Evolutionary conservation across 2,329 filamentous ascomycete genomes (phyloP).

Genomic region (Epichloe hybrida): DNA sequence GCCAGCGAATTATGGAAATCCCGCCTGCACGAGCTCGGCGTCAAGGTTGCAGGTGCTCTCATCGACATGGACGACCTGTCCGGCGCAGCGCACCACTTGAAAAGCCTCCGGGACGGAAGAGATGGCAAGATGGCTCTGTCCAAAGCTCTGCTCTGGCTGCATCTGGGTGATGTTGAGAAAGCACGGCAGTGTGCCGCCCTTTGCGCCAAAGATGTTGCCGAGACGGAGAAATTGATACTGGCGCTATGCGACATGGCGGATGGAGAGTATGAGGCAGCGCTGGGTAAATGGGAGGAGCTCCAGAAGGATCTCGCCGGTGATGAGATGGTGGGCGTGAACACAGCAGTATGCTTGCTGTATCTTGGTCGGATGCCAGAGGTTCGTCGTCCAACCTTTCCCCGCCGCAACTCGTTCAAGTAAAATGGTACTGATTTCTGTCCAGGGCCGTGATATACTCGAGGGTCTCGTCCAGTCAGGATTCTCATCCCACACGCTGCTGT

Average conservation of each 20-base stretch:
- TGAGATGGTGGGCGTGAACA: constrained; percentile 67
- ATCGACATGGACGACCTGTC: constrained; percentile 81
- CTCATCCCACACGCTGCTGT: constrained; percentile 67
- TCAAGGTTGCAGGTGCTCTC: constrained; percentile 50
- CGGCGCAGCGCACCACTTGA: constrained; percentile 62
- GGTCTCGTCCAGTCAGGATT: constrained; percentile 46
- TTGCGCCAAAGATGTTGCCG: constrained; percentile 16
- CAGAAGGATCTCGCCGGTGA: constrained; percentile 29
- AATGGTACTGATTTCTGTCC: constrained; percentile 6
- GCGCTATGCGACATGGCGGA: constrained; percentile 71
- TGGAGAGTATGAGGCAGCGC: constrained; percentile 53
- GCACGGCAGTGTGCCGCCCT: constrained; percentile 42
- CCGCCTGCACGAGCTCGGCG: constrained; percentile 62
- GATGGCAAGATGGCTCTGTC: constrained; percentile 31
- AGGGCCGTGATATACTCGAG: constrained; percentile 57
- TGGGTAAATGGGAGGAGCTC: constrained; percentile 45
- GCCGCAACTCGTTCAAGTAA: too few species aligned
- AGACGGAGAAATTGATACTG: constrained; percentile 36
- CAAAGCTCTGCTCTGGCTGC: constrained; percentile 58
- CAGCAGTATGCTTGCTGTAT: constrained; percentile 75
- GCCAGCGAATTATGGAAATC: constrained; percentile 54
- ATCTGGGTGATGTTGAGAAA: constrained; percentile 61
- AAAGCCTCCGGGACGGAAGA: constrained; percentile 34
- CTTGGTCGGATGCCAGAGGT: constrained; percentile 62
- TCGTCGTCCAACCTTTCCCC: constrained; percentile 9